phyloP scores from a whole-genome alignment of 2,329 filamentous ascomycete species.

The Sarocladiaceae sp. region DNA sequence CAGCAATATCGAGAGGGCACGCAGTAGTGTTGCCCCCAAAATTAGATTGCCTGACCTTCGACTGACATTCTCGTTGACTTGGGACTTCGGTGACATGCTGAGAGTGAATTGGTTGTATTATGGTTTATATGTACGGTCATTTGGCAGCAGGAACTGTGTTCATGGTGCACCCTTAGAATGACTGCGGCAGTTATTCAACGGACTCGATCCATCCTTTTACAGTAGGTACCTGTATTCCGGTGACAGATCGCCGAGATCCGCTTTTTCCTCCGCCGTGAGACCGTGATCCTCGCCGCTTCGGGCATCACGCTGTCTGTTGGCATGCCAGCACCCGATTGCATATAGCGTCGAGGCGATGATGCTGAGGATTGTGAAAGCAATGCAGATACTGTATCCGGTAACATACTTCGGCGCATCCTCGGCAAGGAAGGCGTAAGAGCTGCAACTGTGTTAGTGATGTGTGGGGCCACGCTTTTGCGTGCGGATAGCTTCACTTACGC shows the following conservation, averaged over 20 bases:
- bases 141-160: too few relatives aligned
- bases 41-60: too few relatives aligned
- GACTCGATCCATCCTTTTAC: too few relatives aligned
- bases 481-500: constrained; percentile 32
- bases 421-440: constrained; percentile 59
- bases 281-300: constrained; percentile 31
- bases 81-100: too few relatives aligned
- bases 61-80: too few relatives aligned
- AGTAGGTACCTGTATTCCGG: constrained; percentile 55
- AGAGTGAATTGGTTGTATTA: too few relatives aligned
- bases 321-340: constrained; percentile 46
- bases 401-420: constrained; percentile 63
- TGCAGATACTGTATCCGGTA: constrained; percentile 69
- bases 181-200: too few relatives aligned
- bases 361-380: constrained; percentile 66
- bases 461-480: background rate
- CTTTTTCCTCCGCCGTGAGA: constrained; percentile 58
- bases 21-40: too few relatives aligned
- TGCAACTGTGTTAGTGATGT: background rate
- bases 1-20: too few relatives aligned
- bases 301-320: constrained; percentile 56
- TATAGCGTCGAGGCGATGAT: constrained; percentile 56
- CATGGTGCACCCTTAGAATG: too few relatives aligned
- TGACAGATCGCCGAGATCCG: constrained; percentile 51
- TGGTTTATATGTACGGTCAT: too few relatives aligned